These are phyloP conservation scores for Porodaedalea pini DNA, from an alignment of 1,284 basidiomycete species.

Conservation along the genomic window DNA sequence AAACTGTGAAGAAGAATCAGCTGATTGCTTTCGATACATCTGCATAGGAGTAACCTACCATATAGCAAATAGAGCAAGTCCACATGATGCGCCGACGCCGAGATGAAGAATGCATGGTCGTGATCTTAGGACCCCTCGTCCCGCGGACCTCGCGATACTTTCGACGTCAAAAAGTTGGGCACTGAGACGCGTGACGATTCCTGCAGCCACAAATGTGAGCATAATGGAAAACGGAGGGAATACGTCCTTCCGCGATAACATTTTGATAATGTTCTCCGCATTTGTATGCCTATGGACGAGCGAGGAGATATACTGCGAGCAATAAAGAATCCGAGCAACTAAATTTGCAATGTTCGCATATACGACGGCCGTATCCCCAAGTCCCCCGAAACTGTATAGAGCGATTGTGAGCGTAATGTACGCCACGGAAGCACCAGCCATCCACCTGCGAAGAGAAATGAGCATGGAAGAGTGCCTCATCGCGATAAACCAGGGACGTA, in stretches of 20 bases:
- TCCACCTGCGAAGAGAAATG: constrained; percentile 45
- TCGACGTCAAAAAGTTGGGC: constrained; percentile 4
- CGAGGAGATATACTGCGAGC: constrained; percentile 33
- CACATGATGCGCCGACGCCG: constrained; percentile 10
- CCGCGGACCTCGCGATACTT: neutral
- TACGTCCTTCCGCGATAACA: constrained; percentile 3
- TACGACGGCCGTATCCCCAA: constrained; percentile 71
- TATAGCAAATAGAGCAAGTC: neutral
- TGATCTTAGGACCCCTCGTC: constrained; percentile 5
- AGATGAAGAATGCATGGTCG: constrained; percentile 13
- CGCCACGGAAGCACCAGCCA: constrained; percentile 60
- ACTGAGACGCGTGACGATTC: constrained; percentile 13
- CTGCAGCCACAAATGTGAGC: constrained; percentile 1
- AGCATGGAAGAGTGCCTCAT: neutral
- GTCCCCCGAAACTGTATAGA: constrained; percentile 42
- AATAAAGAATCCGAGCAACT: constrained; percentile 54
- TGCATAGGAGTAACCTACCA: constrained; percentile 3
- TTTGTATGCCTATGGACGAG: constrained; percentile 34
- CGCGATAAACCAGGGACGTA: constrained; percentile 33
- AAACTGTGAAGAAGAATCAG: constrained; percentile 10
- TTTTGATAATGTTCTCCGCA: constrained; percentile 24
- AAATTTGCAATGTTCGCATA: constrained; percentile 73
- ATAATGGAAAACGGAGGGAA: constrained; percentile 10
- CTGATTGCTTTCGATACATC: neutral
- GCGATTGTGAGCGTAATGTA: constrained; percentile 54